A percentile compares a stretch with the other conserved stretches of the same genome.
phyloP scores from a whole-genome alignment of 495 filamentous ascomycete genomes.

The Tuber umbilicatum region DNA sequence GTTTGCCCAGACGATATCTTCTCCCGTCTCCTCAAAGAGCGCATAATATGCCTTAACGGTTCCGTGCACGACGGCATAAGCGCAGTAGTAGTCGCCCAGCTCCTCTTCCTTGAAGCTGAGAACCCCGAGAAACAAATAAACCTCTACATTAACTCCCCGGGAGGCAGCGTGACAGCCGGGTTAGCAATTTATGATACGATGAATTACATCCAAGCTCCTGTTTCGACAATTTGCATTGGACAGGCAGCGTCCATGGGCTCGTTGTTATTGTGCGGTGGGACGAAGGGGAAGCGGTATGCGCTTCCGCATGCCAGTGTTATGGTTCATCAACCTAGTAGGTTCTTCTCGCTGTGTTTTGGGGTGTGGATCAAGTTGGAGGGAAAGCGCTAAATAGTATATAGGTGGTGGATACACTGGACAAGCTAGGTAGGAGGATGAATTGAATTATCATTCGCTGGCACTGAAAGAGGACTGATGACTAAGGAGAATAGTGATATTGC shows the following conservation, averaged over 20 bases:
- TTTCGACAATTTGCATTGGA: slow-evolving; percentile 89
- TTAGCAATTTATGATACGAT: slow-evolving; percentile 99
- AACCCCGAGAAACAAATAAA: slow-evolving; percentile 88
- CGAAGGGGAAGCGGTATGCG: slow-evolving; percentile 76
- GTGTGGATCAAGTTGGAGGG: background rate
- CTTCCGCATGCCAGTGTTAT: slow-evolving; percentile 90
- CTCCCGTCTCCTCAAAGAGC: slow-evolving; percentile 54
- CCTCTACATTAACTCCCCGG: slow-evolving; percentile 96
- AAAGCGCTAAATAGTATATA: slow-evolving; percentile 16
- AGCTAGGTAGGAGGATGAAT: slow-evolving; percentile 47
- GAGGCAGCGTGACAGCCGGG: slow-evolving; percentile 88
- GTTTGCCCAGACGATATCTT: slow-evolving; percentile 38
- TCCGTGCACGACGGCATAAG: slow-evolving; percentile 81
- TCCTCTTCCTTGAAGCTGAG: slow-evolving; percentile 96
- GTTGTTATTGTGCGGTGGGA: slow-evolving; percentile 76
- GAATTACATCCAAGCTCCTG: slow-evolving; percentile 88
- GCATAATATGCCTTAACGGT: slow-evolving; percentile 92
- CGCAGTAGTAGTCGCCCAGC: slow-evolving; percentile 85
- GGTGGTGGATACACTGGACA: slow-evolving; percentile 83
- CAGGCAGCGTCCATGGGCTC: slow-evolving; percentile 94
- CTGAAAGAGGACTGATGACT: background rate
- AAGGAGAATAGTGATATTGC: slow-evolving; percentile 62
- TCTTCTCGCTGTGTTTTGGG: background rate
- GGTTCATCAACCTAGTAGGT: slow-evolving; percentile 76
- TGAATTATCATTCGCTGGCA: slow-evolving; percentile 1